Base-by-base conservation (phyloP, 257 asterid genomes). In the Mentha longifolia region DNA sequence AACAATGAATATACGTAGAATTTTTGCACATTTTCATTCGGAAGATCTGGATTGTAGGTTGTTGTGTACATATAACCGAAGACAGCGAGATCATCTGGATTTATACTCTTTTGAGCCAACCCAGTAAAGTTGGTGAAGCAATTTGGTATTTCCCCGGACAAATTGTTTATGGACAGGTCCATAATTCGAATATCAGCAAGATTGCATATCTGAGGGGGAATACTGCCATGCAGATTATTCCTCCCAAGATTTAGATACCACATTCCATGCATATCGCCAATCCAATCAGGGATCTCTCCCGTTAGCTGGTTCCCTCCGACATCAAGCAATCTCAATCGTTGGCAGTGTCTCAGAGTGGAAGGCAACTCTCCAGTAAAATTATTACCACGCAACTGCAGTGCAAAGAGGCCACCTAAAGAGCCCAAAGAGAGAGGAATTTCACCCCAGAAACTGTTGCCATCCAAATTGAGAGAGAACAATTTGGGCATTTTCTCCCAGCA, bases 61-160 rank as follows among this genome's bases (percentile, higher is more conserved):
- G 0, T 3, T 33, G 5, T 6, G 37, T 2, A 4, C 7, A 0
- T 0, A 14, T 13, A 46, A 0, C 50, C 7, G 0, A 12, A 45
- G 0, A 0, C 13, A 3, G 0, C 1, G 17, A 0, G 1, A 46
- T 46, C 52, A 46, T 19, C 6, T 15, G 37, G 37, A 0, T 4
- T 2, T 2, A 33, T 33, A 33, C 19, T 5, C 6, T 14, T 14
- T 6, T 15, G 19, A 46, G 19, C 45, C 42, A 80, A 22, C 9
- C 3, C 0, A 22, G 60, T 70, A 9, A 83, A 78, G 45, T 78
- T 80, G 19, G 54, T 35, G 68, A 80, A 70, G 67, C 86, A 78
- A 0, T 31, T 41, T 0, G 68, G 79, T 13, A 75, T 59, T 10
- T 11, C 9, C 6, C 75, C 75, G 0, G 77, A 75, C 2, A 79